Evolutionary conservation across 2,329 filamentous ascomycete species (phyloP), one percentile per base, ranked within the genome.

Genomic region (Ophiostoma novo-ulmi): DNA sequence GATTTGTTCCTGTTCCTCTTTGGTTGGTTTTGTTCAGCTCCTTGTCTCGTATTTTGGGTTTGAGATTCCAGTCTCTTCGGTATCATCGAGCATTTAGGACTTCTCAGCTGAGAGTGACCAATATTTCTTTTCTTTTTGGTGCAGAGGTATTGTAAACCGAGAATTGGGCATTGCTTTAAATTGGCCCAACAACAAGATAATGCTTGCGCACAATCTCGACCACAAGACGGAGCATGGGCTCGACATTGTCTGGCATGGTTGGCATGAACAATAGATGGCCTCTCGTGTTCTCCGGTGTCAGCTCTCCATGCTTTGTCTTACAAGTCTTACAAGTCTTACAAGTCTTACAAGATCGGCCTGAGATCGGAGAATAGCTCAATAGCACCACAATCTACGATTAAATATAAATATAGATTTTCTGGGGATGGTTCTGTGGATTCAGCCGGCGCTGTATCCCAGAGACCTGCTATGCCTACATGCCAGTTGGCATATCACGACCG

Each of bases 391-490:
- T 58, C 44, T 48, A 17, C 5, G 8, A 58, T 7, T 22, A 22
- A 3, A 26, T 58, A 11, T 44, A 31, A 31, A 31, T 31, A 31
- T 44, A 17, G 5, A 44, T 44, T 11, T 48, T 58, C 52, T 58
- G 52, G n/a, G 52, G 52, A 31, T 10, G 10, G 48, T 20, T 22
- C 31, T 26, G 26, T 55, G 48, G 48, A 20, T 55, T 55, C 48
- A 55, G 48, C 20, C 8, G 48, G 20, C 39, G 14, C 14, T 44
- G 52, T 58, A 17, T 58, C 52, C 22, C 52, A 58, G 52, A 14
- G 52, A 58, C 52, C 52, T 58, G 22, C 52, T n/a, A n/a, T 20
- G 17, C n/a, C 44, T 58, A 58, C 52, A 58, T 58, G 52, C 52
- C 52, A 58, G 52, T 58, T 22, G 52, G 4, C 52, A 58, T 58